A percentile compares a stretch with the other conserved stretches of the same genome.
Conservation (phyloP, 495 filamentous ascomycete genomes). For the Recurvomyces mirabilis region DNA sequence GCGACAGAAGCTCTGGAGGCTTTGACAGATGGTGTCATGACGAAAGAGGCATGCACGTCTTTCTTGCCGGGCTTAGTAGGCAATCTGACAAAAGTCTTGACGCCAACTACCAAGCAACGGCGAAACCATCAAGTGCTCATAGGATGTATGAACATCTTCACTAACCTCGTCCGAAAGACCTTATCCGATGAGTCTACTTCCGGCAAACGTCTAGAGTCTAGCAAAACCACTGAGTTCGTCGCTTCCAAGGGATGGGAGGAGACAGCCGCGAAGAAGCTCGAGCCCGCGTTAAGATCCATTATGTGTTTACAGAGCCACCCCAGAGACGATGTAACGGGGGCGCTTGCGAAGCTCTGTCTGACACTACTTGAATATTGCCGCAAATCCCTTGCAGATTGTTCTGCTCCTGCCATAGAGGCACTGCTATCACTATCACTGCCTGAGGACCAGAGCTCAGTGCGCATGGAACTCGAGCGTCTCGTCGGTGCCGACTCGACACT, state of each 20-base stretch:
- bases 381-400: constrained; percentile 57
- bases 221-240: not conserved
- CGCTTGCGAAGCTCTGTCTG: constrained; percentile 58
- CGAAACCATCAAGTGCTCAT: constrained; percentile 54
- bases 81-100: constrained; percentile 61
- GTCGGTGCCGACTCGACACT: constrained; percentile 52
- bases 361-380: constrained; percentile 66
- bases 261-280: constrained; percentile 71
- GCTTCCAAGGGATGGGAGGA: constrained; percentile 49
- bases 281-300: constrained; percentile 69
- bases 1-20: constrained; percentile 54
- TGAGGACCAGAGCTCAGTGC: not conserved
- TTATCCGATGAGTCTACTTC: constrained; percentile 45
- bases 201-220: not conserved
- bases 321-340: constrained; percentile 54
- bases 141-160: constrained; percentile 48
- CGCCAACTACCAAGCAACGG: constrained; percentile 52
- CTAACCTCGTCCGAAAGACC: constrained; percentile 47
- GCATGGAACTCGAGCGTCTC: constrained; percentile 42
- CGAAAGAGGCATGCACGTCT: constrained; percentile 60
- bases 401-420: constrained; percentile 65
- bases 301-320: constrained; percentile 68
- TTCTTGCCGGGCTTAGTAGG: constrained; percentile 88
- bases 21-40: constrained; percentile 50
- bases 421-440: constrained; percentile 56